Percentiles rank a stretch among this genome's conserved stretches.
Evolutionary conservation across 768 basidiomycete genomes (phyloP).

Genomic region (Trametes villosa): DNA sequence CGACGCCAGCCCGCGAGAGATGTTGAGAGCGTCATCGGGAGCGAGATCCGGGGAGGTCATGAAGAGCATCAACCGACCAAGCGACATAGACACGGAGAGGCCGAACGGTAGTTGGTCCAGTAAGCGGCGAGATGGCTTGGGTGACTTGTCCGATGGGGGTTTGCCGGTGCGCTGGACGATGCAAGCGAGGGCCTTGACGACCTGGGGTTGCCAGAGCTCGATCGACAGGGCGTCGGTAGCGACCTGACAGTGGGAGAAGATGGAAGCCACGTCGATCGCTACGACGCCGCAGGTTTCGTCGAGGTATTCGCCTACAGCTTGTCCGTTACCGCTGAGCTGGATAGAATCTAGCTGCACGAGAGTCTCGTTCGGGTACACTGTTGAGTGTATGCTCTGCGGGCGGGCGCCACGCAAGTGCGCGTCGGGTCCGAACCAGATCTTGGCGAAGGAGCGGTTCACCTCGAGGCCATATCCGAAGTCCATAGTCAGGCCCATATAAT

Average conservation of each 20-base stretch:
- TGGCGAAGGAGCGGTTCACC: constrained; percentile 57
- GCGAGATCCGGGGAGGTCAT: constrained; percentile 83
- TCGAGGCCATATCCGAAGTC: constrained; percentile 44
- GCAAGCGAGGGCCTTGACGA: constrained; percentile 56
- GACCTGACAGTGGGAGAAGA: constrained; percentile 50
- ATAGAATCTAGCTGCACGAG: constrained; percentile 62
- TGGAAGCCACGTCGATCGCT: constrained; percentile 47
- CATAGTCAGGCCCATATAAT: constrained; percentile 51
- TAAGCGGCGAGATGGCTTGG: constrained; percentile 24
- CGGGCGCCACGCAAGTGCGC: constrained; percentile 18
- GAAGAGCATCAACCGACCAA: constrained; percentile 67
- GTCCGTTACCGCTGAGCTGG: constrained; percentile 49
- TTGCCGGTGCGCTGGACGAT: constrained; percentile 39
- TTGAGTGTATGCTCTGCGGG: constrained; percentile 30
- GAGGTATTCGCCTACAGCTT: constrained; percentile 53
- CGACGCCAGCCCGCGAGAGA: constrained; percentile 71
- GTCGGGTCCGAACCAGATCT: constrained; percentile 39
- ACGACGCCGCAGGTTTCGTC: constrained; percentile 49
- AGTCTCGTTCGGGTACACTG: constrained; percentile 32
- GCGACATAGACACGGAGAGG: constrained; percentile 54
- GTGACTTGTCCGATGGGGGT: background rate
- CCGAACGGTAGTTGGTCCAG: constrained; percentile 57
- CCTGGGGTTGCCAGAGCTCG: constrained; percentile 69
- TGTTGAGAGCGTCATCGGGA: constrained; percentile 63
- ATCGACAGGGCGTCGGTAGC: constrained; percentile 62